phyloP scores from a whole-genome alignment of 306 rosid species.

The Trichosanthes cucumerina region DNA sequence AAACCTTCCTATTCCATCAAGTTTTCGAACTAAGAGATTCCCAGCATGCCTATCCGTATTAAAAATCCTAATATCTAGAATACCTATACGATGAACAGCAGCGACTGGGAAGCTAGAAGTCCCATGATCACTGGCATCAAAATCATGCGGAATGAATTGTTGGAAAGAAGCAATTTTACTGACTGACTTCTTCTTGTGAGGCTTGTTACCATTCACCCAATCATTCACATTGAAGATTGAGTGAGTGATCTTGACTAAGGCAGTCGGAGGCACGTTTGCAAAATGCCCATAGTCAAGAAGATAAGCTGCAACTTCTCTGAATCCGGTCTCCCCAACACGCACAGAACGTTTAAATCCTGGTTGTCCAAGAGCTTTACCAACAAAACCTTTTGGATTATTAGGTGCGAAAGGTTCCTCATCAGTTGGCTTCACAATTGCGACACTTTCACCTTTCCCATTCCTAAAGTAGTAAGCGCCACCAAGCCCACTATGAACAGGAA shows the following conservation, averaged over 20 bases:
- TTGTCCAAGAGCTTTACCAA: slow-evolving; percentile 92
- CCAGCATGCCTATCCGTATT: slow-evolving; percentile 99
- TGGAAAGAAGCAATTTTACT: slow-evolving; percentile 96
- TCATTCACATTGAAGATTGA: slow-evolving; percentile 89
- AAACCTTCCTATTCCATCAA: slow-evolving; percentile 64
- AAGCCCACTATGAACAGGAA: slow-evolving; percentile 75
- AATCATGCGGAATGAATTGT: slow-evolving; percentile 85
- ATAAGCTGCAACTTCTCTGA: slow-evolving; percentile 92
- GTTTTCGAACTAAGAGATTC: slow-evolving; percentile 76
- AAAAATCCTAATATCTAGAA: slow-evolving; percentile 90
- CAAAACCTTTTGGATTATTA: slow-evolving; percentile 91
- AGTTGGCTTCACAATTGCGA: slow-evolving; percentile 91
- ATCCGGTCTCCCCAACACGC: slow-evolving; percentile 94
- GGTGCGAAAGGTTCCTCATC: slow-evolving; percentile 99
- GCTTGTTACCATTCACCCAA: slow-evolving; percentile 61
- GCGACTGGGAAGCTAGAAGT: slow-evolving; percentile 89
- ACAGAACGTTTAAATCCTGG: slow-evolving; percentile 88
- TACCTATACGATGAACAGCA: slow-evolving; percentile 92
- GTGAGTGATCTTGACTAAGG: slow-evolving; percentile 92
- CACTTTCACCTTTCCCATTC: slow-evolving; percentile 60
- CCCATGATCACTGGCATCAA: slow-evolving; percentile 98
- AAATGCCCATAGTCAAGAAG: slow-evolving; percentile 76
- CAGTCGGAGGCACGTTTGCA: slow-evolving; percentile 95
- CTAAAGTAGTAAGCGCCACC: slow-evolving; percentile 95
- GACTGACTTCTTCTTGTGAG: slow-evolving; percentile 52